A percentile compares a stretch with the other conserved stretches of the same genome.
These are phyloP conservation scores for Fusarium decemcellulare DNA, from an alignment of 2,329 filamentous ascomycete genomes.

Conservation along the genomic window DNA sequence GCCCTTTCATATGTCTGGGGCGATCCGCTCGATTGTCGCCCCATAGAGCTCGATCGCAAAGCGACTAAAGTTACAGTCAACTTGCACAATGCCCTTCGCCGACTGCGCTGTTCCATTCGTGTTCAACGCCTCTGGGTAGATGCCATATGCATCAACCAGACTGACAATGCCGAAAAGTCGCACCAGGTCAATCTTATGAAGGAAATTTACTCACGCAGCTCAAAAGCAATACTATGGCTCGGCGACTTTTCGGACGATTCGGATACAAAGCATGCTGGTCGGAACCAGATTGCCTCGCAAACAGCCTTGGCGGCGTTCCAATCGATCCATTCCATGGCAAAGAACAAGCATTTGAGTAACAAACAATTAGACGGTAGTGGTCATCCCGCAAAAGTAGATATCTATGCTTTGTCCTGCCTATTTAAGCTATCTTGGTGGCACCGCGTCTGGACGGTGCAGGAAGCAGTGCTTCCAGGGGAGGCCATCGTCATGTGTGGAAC, in stretches of 20 bases:
- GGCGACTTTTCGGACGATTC: constrained; percentile 55
- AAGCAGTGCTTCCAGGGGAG: background rate
- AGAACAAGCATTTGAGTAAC: too few species aligned
- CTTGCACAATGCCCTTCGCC: background rate
- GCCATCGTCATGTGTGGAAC: background rate
- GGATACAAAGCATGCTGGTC: background rate
- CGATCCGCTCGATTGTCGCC: background rate
- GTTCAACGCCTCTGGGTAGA: background rate
- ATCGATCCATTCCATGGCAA: background rate
- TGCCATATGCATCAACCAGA: constrained; percentile 18
- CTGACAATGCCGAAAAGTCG: constrained; percentile 5
- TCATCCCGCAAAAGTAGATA: too few species aligned
- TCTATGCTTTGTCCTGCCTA: background rate
- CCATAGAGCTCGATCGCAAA: background rate
- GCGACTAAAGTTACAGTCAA: background rate
- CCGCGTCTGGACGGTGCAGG: constrained; percentile 6
- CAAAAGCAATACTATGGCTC: constrained; percentile 13
- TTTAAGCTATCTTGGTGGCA: background rate
- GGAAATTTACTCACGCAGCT: constrained; percentile 9
- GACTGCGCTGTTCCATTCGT: background rate
- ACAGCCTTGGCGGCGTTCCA: background rate
- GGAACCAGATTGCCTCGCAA: background rate
- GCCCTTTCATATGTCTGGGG: constrained; percentile 11
- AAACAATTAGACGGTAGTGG: too few species aligned
- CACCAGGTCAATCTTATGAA: constrained; percentile 9